phyloP scores from a whole-genome alignment of 2,329 filamentous ascomycete genomes.

The Alternaria solani region DNA sequence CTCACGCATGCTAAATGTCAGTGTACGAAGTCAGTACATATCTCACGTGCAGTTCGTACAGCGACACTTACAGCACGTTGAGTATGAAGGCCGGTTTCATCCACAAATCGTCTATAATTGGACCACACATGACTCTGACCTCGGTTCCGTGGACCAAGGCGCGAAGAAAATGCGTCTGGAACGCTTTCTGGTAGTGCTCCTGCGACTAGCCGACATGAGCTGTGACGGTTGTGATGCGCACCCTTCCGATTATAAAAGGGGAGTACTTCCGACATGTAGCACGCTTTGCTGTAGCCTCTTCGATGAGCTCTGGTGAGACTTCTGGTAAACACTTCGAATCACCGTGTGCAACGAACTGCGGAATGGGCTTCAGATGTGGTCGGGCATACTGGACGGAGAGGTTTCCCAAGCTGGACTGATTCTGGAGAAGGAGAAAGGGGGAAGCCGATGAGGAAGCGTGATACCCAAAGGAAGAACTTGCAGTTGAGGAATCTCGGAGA shows the following conservation, averaged over 20 bases:
- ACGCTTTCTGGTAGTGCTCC: slow-evolving; percentile 52
- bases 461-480: slow-evolving; percentile 12
- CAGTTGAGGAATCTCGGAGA: neutral
- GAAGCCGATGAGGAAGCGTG: slow-evolving; percentile 12
- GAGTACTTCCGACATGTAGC: slow-evolving; percentile 26
- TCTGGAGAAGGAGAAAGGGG: slow-evolving; percentile 16
- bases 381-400: slow-evolving; percentile 19
- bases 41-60: no score
- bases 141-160: slow-evolving; percentile 52
- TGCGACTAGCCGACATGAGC: slow-evolving; percentile 50
- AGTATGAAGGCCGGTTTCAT: slow-evolving; percentile 57
- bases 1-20: slow-evolving; percentile 23
- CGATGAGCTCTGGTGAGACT: slow-evolving; percentile 17
- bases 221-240: slow-evolving; percentile 50
- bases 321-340: slow-evolving; percentile 25
- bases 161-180: slow-evolving; percentile 50
- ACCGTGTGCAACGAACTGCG: slow-evolving; percentile 26
- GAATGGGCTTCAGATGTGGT: slow-evolving; percentile 5
- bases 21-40: no score
- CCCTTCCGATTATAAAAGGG: slow-evolving; percentile 17
- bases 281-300: slow-evolving; percentile 21
- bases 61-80: slow-evolving; percentile 36
- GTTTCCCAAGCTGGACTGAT: slow-evolving; percentile 3
- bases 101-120: slow-evolving; percentile 56
- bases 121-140: slow-evolving; percentile 53